Base-by-base conservation (phyloP, 2,329 filamentous ascomycete genomes). In the Aspergillus pseudonomiae region DNA sequence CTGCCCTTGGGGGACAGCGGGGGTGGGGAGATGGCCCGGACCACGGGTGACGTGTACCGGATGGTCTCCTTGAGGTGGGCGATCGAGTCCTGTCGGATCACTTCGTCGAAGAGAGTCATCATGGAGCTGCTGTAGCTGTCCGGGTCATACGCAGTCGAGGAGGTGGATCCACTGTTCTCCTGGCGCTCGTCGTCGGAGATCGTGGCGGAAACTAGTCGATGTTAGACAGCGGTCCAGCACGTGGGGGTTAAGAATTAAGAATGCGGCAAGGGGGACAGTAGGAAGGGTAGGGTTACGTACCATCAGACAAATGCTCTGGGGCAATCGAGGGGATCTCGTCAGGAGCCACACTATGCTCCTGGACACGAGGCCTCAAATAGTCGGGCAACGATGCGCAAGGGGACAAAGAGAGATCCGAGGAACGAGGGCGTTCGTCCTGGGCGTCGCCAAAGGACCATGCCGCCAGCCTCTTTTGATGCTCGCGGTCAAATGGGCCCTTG, bases 401-500 rank as follows among this genome's bases (percentile, higher is more conserved):
- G 34, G 78, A 81, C 16, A 81, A 64, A 11, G 78, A 73, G 9
- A 77, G 65, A 48, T 78, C 76, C 19, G 73, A 63, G 0, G 79
- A 77, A 61, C 77, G 75, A 30, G 67, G 66, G 50, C 79, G 74
- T 41, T 76, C 73, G 16, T 65, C 73, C 60, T 70, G 75, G 11
- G 78, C 76, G 12, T 71, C 70, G 11, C 73, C 74, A 58, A 83
- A 81, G 10, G 78, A 79, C 75, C 81, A 84, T 12, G 79, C 77
- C 14, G 79, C 78, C 54, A 84, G 66, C 39, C 66, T 74, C 48
- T 78, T 76, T 66, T 81, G 75, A 65, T 83, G 81, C 64, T 77
- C 76, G 58, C 77, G 77, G 65, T 84, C 80, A 65, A 81, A 80
- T 0, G 80, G 81, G 11, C 82, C 82, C 16, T 75, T 76, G 66